Base-by-base conservation (phyloP, 73 alveolate genomes). In the Paramecium primaurelia region DNA sequence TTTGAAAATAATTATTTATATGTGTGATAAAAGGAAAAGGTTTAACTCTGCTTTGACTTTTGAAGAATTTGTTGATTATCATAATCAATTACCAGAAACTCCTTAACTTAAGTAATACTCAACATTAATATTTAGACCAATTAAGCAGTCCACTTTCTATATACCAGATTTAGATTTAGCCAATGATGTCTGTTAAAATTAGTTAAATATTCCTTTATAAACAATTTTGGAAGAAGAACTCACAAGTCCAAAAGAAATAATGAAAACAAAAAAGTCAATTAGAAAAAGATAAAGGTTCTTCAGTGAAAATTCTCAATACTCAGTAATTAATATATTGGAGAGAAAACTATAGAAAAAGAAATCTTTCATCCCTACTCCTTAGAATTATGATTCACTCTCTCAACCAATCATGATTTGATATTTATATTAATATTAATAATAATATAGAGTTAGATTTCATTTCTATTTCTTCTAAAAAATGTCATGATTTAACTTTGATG, bases 401-500 rank as follows among this genome's bases (percentile, higher is more conserved):
- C 14, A 54, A 54, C 32, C 32, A 54, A 54, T 18, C 69, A 54
- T 54, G 69, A 54, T 54, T 54, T 54, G 11, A 54, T 54, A 54
- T n/a, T 54, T 18, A 4, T 34, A 36, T 54, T 54, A 20, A 54
- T 54, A 28, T 28, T 64, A 28, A 64, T 28, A 64, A 64, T 32
- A 64, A 64, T 64, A 28, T 64, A 64, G 26, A 64, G 84, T 64
- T 14, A 64, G 16, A 64, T 28, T 32, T 64, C 84, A 64, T 64
- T 64, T 64, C 28, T 64, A 64, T 64, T 64, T 64, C 77, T 59
- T 64, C 26, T 28, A 64, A 64, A 64, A 64, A 32, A 64, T 64
- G 84, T 45, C 75, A 47, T 80, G 91, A 49, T 80, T 80, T 37
- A 25, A 38, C 30, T 80, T 80, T 8, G 91, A 80, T 12, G 91